These are phyloP conservation scores for Pseudocercospora musae DNA, from an alignment of 2,329 filamentous ascomycete genomes.

Conservation along the genomic window DNA sequence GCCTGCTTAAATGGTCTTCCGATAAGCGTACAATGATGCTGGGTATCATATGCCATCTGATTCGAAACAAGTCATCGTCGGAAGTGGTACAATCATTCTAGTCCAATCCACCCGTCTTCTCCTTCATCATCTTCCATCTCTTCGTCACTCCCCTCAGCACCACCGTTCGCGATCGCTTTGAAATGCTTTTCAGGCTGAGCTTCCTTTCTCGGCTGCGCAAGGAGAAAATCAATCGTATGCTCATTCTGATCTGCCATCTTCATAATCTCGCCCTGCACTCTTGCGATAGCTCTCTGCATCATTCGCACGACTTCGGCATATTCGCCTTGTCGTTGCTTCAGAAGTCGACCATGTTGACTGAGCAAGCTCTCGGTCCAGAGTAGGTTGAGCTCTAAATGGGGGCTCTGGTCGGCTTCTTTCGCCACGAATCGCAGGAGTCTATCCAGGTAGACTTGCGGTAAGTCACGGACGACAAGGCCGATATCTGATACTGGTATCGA, in stretches of 20 bases:
- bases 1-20: too few species aligned
- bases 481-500: conserved; percentile 73
- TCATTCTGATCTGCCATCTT: conserved; percentile 77
- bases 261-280: conserved; percentile 78
- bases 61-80: background rate
- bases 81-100: conserved; percentile 25
- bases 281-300: conserved; percentile 73
- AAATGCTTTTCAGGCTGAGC: conserved; percentile 8
- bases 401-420: conserved; percentile 80
- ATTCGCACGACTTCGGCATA: conserved; percentile 81
- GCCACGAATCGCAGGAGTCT: conserved; percentile 84
- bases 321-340: conserved; percentile 75
- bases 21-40: background rate
- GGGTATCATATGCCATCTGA: background rate
- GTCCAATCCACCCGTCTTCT: conserved; percentile 35
- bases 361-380: conserved; percentile 84
- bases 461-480: conserved; percentile 68
- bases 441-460: conserved; percentile 83
- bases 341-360: conserved; percentile 77
- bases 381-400: conserved; percentile 91
- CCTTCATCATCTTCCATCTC: conserved; percentile 34
- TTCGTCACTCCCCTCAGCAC: conserved; percentile 9
- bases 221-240: conserved; percentile 82
- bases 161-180: conserved; percentile 21
- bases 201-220: conserved; percentile 38